A percentile compares a stretch with the other conserved stretches of the same genome.
phyloP scores from a whole-genome alignment of 2,329 filamentous ascomycete species.

The Acarospora socialis region DNA sequence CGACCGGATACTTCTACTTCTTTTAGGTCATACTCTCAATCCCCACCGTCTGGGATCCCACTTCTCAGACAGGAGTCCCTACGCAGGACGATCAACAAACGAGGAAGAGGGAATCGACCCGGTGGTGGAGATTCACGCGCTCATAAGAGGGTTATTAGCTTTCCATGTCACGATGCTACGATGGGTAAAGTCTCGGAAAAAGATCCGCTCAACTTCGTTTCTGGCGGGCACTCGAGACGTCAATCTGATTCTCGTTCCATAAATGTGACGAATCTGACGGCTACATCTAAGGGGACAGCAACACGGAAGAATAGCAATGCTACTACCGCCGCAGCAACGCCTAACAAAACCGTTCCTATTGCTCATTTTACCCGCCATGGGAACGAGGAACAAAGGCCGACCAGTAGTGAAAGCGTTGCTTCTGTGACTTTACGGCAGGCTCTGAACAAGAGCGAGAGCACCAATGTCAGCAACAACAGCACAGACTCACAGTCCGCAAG shows the following conservation, averaged over 20 bases:
- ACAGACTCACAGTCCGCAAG: conserved; percentile 33
- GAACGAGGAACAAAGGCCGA: conserved; percentile 19
- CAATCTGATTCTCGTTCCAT: conserved; percentile 31
- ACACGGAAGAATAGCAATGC: conserved; percentile 34
- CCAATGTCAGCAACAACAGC: conserved; percentile 30
- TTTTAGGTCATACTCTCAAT: conserved; percentile 36
- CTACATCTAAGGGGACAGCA: conserved; percentile 31
- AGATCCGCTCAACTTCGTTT: too few species aligned
- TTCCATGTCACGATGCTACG: conserved; percentile 4
- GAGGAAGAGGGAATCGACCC: conserved; percentile 33
- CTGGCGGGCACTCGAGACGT: conserved; percentile 20
- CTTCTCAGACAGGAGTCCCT: conserved; percentile 39
- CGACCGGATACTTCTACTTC: conserved; percentile 31
- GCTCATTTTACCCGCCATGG: conserved; percentile 33
- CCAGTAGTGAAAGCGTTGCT: conserved; percentile 26
- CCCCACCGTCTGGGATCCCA: conserved; percentile 33
- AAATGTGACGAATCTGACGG: conserved; percentile 28
- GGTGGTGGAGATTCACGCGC: conserved; percentile 22
- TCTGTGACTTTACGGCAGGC: conserved; percentile 37
- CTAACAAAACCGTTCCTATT: conserved; percentile 35
- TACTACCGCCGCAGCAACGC: conserved; percentile 38
- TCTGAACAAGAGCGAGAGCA: conserved; percentile 38
- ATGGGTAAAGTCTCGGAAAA: conserved; percentile 25
- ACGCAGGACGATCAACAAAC: conserved; percentile 38
- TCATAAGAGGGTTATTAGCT: conserved; percentile 10